Percentiles rank a stretch among this genome's conserved stretches.
phyloP scores from a whole-genome alignment of 2,329 filamentous ascomycete species.

The Neodidymelliopsis sp. region DNA sequence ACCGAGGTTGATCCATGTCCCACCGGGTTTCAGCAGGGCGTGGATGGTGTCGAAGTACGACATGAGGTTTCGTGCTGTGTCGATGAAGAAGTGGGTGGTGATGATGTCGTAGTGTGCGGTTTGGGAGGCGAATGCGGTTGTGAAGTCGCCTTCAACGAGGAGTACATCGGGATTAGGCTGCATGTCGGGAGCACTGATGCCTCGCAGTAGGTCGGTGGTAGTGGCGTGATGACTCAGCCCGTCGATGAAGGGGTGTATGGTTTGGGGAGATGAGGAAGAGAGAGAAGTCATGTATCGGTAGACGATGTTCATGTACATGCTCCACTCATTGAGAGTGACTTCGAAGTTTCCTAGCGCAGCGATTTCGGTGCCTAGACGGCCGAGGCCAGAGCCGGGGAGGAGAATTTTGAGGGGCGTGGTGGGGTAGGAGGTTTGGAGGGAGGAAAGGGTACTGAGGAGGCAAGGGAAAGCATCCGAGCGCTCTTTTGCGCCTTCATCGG shows the following conservation, averaged over 20 bases:
- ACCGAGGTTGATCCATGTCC: conserved; percentile 64
- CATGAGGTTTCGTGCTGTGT: conserved; percentile 65
- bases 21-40: conserved; percentile 56
- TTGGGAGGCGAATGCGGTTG: conserved; percentile 46
- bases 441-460: conserved; percentile 38
- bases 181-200: conserved; percentile 55
- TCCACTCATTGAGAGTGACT: conserved; percentile 66
- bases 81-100: conserved; percentile 67
- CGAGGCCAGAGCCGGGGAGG: conserved; percentile 62
- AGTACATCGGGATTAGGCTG: conserved; percentile 50
- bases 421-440: background rate
- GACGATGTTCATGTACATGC: conserved; percentile 63
- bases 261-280: conserved; percentile 29
- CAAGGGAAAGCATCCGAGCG: conserved; percentile 51
- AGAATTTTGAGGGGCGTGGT: conserved; percentile 51
- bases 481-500: conserved; percentile 57
- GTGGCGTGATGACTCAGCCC: conserved; percentile 64
- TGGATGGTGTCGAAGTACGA: conserved; percentile 64
- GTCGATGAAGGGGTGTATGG: conserved; percentile 62
- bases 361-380: conserved; percentile 62
- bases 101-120: conserved; percentile 56
- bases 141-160: conserved; percentile 66
- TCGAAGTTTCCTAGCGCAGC: conserved; percentile 56
- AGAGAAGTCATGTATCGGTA: conserved; percentile 59
- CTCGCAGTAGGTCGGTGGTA: conserved; percentile 57